Conservation (phyloP, 208 protist genomes). For the Naegleria gruberi region DNA sequence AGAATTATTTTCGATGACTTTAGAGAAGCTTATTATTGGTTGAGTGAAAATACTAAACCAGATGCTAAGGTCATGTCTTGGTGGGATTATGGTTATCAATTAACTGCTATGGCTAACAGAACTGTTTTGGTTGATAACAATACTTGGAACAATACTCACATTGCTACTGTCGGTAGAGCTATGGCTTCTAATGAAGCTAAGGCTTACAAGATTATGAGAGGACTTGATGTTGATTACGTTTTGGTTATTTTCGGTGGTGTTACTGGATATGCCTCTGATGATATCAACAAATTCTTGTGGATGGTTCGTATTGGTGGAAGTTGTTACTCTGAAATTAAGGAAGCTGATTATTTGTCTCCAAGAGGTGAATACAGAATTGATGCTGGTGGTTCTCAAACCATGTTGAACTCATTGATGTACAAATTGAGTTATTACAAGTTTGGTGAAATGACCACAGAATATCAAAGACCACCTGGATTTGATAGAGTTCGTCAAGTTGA, state of each 20-base stretch:
- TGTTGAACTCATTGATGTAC: conserved; percentile 83
- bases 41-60: conserved; percentile 66
- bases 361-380: conserved; percentile 54
- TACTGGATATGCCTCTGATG: conserved; percentile 72
- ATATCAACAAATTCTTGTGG: conserved; percentile 95
- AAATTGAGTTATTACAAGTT: conserved; percentile 82
- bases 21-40: conserved; percentile 84
- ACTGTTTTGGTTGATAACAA: conserved; percentile 85
- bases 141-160: conserved; percentile 89
- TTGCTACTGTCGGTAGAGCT: conserved; percentile 67
- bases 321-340: conserved; percentile 50
- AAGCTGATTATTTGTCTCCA: conserved; percentile 63
- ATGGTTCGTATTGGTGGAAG: conserved; percentile 71
- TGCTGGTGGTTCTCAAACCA: conserved; percentile 24
- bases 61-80: conserved; percentile 76
- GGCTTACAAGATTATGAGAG: conserved; percentile 60
- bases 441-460: conserved; percentile 62
- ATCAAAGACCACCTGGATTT: conserved; percentile 41
- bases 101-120: conserved; percentile 73
- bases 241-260: conserved; percentile 86
- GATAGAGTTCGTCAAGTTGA: conserved; percentile 52
- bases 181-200: conserved; percentile 58
- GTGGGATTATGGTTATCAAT: conserved; percentile 93
- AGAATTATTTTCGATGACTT: conserved; percentile 83
- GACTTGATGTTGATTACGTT: conserved; percentile 84